These are phyloP conservation scores for Candida cerambycidarum DNA, from an alignment of 805 yeast genomes.

Conservation along the genomic window DNA sequence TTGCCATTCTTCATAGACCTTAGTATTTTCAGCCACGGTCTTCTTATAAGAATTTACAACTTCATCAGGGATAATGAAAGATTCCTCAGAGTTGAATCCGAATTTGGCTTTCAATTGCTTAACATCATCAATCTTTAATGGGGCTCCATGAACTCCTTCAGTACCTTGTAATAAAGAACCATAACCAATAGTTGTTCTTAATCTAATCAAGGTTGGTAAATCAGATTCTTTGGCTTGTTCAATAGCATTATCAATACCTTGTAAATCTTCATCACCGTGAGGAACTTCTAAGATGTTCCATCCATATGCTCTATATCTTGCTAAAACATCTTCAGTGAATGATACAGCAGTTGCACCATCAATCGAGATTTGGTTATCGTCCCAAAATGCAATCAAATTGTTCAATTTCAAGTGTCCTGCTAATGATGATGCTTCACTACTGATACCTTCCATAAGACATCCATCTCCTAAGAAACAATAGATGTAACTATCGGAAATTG, in stretches of 20 bases:
- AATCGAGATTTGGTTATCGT: conserved; percentile 94
- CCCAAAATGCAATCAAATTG: conserved; percentile 93
- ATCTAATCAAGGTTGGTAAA: conserved; percentile 88
- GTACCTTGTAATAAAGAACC: conserved; percentile 87
- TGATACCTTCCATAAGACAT: conserved; percentile 96
- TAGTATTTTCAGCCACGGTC: conserved; percentile 61
- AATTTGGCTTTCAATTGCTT: conserved; percentile 77
- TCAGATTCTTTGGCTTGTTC: conserved; percentile 71
- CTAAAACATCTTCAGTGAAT: conserved; percentile 88
- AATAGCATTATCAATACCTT: conserved; percentile 69
- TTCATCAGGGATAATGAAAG: conserved; percentile 78
- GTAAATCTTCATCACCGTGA: conserved; percentile 79
- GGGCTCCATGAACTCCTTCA: conserved; percentile 93
- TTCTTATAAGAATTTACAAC: conserved; percentile 68
- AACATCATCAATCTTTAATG: conserved; percentile 90
- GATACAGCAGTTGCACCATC: conserved; percentile 90
- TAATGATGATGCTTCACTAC: conserved; percentile 88
- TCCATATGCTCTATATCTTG: conserved; percentile 87
- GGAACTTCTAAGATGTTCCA: conserved; percentile 82
- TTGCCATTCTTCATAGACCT: conserved; percentile 76
- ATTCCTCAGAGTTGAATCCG: conserved; percentile 85
- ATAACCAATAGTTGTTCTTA: conserved; percentile 90
- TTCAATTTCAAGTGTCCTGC: conserved; percentile 96
- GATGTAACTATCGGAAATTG: conserved; percentile 71
- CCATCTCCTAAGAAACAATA: conserved; percentile 93